A percentile compares a stretch with the other conserved stretches of the same genome.
phyloP scores from a whole-genome alignment of 768 basidiomycete species.

The Albatrellus ellisii region DNA sequence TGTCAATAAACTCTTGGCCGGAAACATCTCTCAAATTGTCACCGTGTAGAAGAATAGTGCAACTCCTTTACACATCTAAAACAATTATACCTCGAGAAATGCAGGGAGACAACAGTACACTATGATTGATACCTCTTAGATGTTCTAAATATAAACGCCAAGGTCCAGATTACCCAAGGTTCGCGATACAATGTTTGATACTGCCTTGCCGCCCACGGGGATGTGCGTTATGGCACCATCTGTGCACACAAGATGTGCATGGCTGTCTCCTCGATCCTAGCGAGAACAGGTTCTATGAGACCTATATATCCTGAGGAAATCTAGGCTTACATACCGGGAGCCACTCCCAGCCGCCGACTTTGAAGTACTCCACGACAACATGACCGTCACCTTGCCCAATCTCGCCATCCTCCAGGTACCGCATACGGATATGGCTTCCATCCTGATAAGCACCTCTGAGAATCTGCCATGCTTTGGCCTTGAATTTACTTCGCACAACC shows the following conservation, averaged over 20 bases:
- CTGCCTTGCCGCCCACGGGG: constrained; percentile 42
- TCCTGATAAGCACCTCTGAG: constrained; percentile 63
- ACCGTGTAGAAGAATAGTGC: not conserved
- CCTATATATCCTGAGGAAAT: constrained; percentile 3
- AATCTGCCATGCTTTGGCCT: constrained; percentile 36
- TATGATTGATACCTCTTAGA: not conserved
- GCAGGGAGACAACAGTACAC: not conserved
- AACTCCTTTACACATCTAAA: not conserved
- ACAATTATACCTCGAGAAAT: no score
- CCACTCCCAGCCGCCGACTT: constrained; percentile 82
- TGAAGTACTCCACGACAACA: constrained; percentile 66
- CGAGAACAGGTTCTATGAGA: constrained; percentile 1
- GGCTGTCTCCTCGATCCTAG: constrained; percentile 45
- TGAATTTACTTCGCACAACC: constrained; percentile 34
- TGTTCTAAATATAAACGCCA: constrained; percentile 30
- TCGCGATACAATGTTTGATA: constrained; percentile 30
- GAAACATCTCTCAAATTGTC: not conserved
- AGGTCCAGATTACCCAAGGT: constrained; percentile 25
- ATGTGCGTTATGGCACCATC: constrained; percentile 68
- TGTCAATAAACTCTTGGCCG: constrained; percentile 34
- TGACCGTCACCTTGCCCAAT: constrained; percentile 12
- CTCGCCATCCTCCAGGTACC: constrained; percentile 26
- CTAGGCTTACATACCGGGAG: constrained; percentile 42
- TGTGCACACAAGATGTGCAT: constrained; percentile 62
- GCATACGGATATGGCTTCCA: constrained; percentile 60